Percentiles rank a stretch among this genome's conserved stretches.
phyloP scores from a whole-genome alignment of 2,329 filamentous ascomycete genomes.

The Sclerotinia nivalis region DNA sequence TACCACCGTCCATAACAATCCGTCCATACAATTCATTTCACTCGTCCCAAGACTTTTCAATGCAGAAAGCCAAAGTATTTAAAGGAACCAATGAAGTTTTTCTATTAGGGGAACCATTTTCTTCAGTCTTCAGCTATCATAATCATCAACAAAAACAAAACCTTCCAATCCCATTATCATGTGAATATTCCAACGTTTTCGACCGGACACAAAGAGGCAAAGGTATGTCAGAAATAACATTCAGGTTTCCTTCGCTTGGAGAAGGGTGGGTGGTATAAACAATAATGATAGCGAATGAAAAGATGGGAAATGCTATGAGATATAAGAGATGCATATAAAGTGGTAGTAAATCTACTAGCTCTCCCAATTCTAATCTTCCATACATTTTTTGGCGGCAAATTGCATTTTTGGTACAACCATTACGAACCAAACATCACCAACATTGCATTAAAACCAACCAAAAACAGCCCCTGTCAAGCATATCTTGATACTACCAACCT shows the following conservation, averaged over 20 bases:
- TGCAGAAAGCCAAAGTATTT: neutral
- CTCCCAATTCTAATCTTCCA: neutral
- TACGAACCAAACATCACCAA: neutral
- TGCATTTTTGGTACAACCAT: neutral
- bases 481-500: constrained; percentile 4
- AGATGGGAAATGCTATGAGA: neutral
- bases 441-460: constrained; percentile 5
- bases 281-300: neutral
- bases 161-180: neutral
- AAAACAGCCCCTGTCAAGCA: constrained; percentile 1
- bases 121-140: neutral
- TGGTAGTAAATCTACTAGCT: neutral
- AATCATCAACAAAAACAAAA: neutral
- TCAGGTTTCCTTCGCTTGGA: neutral
- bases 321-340: neutral
- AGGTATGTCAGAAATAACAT: neutral
- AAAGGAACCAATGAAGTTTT: neutral
- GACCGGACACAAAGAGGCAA: neutral
- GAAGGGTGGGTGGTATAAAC: neutral
- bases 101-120: neutral
- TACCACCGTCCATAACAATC: neutral
- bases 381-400: neutral
- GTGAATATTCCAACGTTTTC: neutral
- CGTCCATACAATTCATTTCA: too few species aligned
- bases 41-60: neutral